Conservation (phyloP, 78 protist species). For the Dictyostelium purpureum region DNA sequence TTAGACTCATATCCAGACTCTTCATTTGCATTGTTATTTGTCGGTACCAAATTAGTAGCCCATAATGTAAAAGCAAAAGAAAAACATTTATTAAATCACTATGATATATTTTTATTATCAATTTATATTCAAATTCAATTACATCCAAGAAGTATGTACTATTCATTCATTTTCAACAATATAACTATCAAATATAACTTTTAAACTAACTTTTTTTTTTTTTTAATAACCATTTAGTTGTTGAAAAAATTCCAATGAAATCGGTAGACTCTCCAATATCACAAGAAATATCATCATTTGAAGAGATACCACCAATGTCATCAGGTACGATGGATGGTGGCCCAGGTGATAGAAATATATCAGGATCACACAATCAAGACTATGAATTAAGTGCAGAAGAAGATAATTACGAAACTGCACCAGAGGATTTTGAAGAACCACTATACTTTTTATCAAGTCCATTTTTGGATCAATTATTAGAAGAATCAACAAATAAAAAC, state of each 20-base stretch:
- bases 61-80: slow-evolving; percentile 17
- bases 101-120: slow-evolving; percentile 54
- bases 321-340: not conserved
- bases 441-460: slow-evolving; percentile 16
- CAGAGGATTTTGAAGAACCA: slow-evolving; percentile 70
- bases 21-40: slow-evolving; percentile 26
- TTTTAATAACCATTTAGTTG: not conserved
- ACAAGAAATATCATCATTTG: slow-evolving; percentile 28
- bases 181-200: not conserved
- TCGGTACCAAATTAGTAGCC: slow-evolving; percentile 30
- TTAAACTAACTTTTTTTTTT: not conserved
- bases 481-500: not conserved
- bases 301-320: slow-evolving; percentile 17
- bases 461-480: slow-evolving; percentile 27
- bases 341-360: not conserved
- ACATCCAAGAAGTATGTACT: slow-evolving; percentile 33
- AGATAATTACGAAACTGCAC: slow-evolving; percentile 56
- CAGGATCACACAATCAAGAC: not conserved
- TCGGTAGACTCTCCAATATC: not conserved
- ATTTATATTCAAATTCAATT: slow-evolving; percentile 63
- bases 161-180: not conserved
- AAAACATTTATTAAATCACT: slow-evolving; percentile 7
- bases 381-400: slow-evolving; percentile 41
- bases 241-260: not conserved
- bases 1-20: slow-evolving; percentile 18